Base-by-base conservation (phyloP, 345 rosid species). In the Orychophragmus violaceus region DNA sequence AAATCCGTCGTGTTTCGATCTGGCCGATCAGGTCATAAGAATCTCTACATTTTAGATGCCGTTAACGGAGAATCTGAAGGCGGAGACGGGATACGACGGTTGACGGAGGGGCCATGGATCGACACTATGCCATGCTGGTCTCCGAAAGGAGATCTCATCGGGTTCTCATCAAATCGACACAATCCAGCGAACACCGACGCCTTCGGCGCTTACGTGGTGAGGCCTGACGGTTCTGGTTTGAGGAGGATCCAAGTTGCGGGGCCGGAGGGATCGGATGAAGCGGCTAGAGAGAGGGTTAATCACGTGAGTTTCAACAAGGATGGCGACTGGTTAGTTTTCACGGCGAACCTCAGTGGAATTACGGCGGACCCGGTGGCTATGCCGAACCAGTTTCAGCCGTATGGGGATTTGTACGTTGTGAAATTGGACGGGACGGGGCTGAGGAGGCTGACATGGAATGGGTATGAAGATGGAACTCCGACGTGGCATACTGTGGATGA, bases 41-140 rank as follows among this genome's bases (percentile, higher is more conserved):
- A 89, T 46, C 73, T 89, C 3, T 86, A 77, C 68, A 65, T 89
- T 14, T 0, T 89, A 2, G 91, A 86, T 23, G 94, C 90, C 21
- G 72, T 77, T 29, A 58, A 84, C 39, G 97, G 94, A 4, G 97
- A 90, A 80, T 64, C 72, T 32, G 11, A 80, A 19, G 91, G 81
- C 11, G 68, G 65, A 2, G 33, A 76, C 3, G 87, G 77, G 4
- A 64, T 61, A 10, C 83, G 84, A n/a, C 86, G 61, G 46, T 60
- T 92, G 49, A 92, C 93, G 7, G 76, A 84, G 0, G 97, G 98
- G 0, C 78, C 86, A 12, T 92, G 98, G 87, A 84, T 84, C 27
- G 96, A 89, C 29, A 86, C 98, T 2, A 92, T 87, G 98, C 96
- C 95, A 1, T 64, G 79, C 14, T 93, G 96, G 97, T 87, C 97